Evolutionary conservation across 2,329 filamentous ascomycete species (phyloP), one percentile per base, ranked within the genome.

Genomic region (Botrytis medusae): DNA sequence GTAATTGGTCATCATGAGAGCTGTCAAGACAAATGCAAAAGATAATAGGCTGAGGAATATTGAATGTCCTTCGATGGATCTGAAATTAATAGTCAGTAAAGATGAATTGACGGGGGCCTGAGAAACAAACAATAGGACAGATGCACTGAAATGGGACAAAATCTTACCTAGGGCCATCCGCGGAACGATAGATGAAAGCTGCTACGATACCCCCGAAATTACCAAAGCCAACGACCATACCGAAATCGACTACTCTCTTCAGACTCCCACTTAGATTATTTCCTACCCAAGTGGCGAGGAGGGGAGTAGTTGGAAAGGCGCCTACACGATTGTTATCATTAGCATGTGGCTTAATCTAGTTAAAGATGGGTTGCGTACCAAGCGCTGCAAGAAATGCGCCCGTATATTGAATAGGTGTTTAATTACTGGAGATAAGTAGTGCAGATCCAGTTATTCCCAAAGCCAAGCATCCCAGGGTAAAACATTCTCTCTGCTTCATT

Each of bases 201-300:
- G 86, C 83, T 69, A 88, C 81, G 87, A 74, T 63, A 62, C 95
- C 94, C 79, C 97, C 97, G 62, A 97, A 85, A 80, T 97, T 97
- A 32, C 94, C 94, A 91, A 93, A 97, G 32, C 92, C 94, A 75
- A 97, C 95, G 72, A 97, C 92, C 77, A 97, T 90, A 0, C 94
- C 95, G 1, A 97, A 84, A 0, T 93, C 93, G 25, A 97, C 91
- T 54, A 93, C 95, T 57, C 94, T 89, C 85, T 97, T 97, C 82
- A 96, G 95, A 10, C 95, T 92, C n/a, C 95, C 92, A 82, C 97
- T 94, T 46, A 91, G 87, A 76, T 97, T 97, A 83, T 98, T 97
- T 69, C 91, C 90, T 37, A 91, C 86, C 95, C 95, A 98, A 1
- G 90, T 90, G 75, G 97, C 92, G 0, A 93, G 95, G 79, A 97